These are phyloP conservation scores for Rutstroemia sydowiana DNA, from an alignment of 2,329 filamentous ascomycete genomes.

Conservation along the genomic window DNA sequence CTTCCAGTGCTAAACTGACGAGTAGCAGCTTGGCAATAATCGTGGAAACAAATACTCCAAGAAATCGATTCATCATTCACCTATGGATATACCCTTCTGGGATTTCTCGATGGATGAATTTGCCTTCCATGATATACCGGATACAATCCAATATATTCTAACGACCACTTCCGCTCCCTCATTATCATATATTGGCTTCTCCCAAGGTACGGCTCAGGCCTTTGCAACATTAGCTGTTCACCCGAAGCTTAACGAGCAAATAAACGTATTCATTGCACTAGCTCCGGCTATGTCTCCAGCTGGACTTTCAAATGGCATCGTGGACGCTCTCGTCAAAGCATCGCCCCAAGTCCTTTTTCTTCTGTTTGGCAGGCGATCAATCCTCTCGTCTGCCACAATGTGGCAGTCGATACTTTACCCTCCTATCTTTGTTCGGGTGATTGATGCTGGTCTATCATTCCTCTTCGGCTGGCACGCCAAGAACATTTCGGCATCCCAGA, in stretches of 20 bases:
- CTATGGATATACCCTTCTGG: constrained; percentile 77
- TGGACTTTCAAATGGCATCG: constrained; percentile 80
- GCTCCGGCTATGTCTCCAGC: constrained; percentile 95
- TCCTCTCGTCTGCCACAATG: constrained; percentile 88
- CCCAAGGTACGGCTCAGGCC: constrained; percentile 91
- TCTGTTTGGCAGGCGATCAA: constrained; percentile 84
- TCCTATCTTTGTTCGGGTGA: constrained; percentile 80
- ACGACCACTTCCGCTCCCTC: constrained; percentile 74
- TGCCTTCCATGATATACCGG: constrained; percentile 93
- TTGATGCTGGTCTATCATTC: constrained; percentile 73
- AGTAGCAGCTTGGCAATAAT: constrained; percentile 76
- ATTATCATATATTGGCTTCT: constrained; percentile 93
- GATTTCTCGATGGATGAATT: constrained; percentile 98
- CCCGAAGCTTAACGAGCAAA: constrained; percentile 81
- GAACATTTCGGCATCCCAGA: constrained; percentile 82
- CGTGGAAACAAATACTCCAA: constrained; percentile 99
- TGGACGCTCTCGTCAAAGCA: constrained; percentile 87
- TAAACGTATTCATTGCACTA: constrained; percentile 92
- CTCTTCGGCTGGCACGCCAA: constrained; percentile 83
- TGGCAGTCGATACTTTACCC: constrained; percentile 96
- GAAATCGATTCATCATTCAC: constrained; percentile 72
- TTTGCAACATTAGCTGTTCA: constrained; percentile 92
- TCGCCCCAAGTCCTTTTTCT: constrained; percentile 89
- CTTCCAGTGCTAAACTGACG: constrained; percentile 18
- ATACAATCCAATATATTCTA: constrained; percentile 88